phyloP scores from a whole-genome alignment of 2,329 filamentous ascomycete genomes.

The Clonostachys solani region DNA sequence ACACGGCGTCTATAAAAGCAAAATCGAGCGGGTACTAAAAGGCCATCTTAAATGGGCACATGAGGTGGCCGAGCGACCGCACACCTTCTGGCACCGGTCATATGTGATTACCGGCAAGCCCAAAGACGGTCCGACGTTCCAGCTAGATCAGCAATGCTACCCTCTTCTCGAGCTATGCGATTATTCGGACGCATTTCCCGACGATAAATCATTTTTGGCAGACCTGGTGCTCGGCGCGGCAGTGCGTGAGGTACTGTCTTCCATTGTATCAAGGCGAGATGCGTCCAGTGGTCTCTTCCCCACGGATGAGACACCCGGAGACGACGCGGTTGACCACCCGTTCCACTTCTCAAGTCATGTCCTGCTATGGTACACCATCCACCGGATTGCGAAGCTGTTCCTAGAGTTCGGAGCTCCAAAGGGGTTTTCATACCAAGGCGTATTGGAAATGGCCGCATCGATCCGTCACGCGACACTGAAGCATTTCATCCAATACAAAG shows the following conservation, averaged over 20 bases:
- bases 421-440: not conserved
- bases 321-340: not conserved
- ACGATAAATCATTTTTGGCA: not conserved
- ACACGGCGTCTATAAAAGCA: not conserved
- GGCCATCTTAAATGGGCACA: not conserved
- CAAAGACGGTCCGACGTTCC: not conserved
- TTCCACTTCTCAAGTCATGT: not conserved
- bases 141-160: not conserved
- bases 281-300: not conserved
- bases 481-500: not conserved
- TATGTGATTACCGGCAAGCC: not conserved
- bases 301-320: not conserved
- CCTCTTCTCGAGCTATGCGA: constrained; percentile 5
- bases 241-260: not conserved
- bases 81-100: not conserved
- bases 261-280: constrained; percentile 1
- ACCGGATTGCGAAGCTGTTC: not conserved
- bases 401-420: not conserved
- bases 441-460: not conserved
- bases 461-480: not conserved
- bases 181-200: not conserved
- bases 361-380: not conserved
- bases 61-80: not conserved
- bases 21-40: not conserved
- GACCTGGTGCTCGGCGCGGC: not conserved